These are phyloP conservation scores for Xylaria sp. DNA, from an alignment of 495 filamentous ascomycete genomes.

Conservation along the genomic window DNA sequence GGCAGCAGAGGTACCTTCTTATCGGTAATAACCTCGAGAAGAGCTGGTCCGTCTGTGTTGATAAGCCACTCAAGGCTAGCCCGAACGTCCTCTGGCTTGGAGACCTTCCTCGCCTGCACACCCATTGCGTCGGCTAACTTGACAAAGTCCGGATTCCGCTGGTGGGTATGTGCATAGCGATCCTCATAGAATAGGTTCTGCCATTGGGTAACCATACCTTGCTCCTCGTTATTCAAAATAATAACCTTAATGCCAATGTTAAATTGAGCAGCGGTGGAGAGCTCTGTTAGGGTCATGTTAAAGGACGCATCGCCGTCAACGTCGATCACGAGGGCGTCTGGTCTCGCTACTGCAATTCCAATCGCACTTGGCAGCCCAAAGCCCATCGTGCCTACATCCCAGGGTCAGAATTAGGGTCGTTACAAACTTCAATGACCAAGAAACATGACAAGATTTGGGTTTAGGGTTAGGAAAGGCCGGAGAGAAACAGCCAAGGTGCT, in stretches of 20 bases:
- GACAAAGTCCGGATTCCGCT: conserved; percentile 86
- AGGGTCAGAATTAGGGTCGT: conserved; percentile 11
- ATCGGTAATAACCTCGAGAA: conserved; percentile 68
- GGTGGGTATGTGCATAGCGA: conserved; percentile 89
- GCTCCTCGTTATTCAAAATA: conserved; percentile 94
- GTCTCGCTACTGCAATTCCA: conserved; percentile 90
- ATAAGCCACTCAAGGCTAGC: conserved; percentile 89
- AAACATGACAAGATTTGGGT: background rate
- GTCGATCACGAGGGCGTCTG: conserved; percentile 87
- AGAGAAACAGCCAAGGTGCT: conserved; percentile 6
- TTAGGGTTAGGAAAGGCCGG: conserved; percentile 1
- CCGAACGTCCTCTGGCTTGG: conserved; percentile 73
- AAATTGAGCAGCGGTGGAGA: conserved; percentile 87
- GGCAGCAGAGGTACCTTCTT: conserved; percentile 98
- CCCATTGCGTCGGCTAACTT: conserved; percentile 87
- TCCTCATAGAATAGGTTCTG: conserved; percentile 93
- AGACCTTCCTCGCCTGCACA: conserved; percentile 69
- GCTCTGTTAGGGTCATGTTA: conserved; percentile 92
- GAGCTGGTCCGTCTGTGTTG: conserved; percentile 77
- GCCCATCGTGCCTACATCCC: conserved; percentile 66
- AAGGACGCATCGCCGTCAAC: conserved; percentile 96
- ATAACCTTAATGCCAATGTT: conserved; percentile 93
- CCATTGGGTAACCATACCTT: conserved; percentile 98
- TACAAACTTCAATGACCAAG: conserved; percentile 13
- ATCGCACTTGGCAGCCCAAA: conserved; percentile 92